These are phyloP conservation scores for Phytophthora sojae DNA, from an alignment of 352 stramenopile genomes.

Conservation along the genomic window DNA sequence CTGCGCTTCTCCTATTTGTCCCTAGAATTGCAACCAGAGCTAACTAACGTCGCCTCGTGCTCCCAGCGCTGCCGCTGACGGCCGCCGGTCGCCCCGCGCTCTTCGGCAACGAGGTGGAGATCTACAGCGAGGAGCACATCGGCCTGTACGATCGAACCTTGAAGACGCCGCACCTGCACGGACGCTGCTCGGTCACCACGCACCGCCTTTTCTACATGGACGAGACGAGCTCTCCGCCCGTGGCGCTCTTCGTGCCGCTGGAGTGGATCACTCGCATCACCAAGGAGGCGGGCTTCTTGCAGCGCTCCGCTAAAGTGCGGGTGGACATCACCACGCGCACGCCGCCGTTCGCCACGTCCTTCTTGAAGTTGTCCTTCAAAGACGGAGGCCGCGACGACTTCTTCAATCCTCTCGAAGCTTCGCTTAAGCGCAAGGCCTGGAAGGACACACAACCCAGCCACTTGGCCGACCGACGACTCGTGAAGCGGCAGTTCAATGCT, in stretches of 20 bases:
- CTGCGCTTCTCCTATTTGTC: background rate
- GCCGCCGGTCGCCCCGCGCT: conserved; percentile 74
- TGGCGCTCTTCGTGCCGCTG: conserved; percentile 75
- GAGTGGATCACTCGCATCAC: conserved; percentile 74
- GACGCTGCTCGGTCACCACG: conserved; percentile 83
- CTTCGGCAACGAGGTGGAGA: conserved; percentile 86
- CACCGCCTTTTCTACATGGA: conserved; percentile 89
- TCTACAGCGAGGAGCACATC: conserved; percentile 89
- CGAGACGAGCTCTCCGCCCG: conserved; percentile 53
- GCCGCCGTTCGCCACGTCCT: conserved; percentile 55
- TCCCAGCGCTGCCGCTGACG: conserved; percentile 71
- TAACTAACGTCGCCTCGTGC: conserved; percentile 1
- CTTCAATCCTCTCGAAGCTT: conserved; percentile 74
- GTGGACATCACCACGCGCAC: conserved; percentile 63
- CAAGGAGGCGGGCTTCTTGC: conserved; percentile 86
- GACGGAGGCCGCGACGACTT: conserved; percentile 87
- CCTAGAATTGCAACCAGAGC: conserved; percentile 5
- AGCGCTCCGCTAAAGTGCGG: conserved; percentile 86
- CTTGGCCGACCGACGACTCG: conserved; percentile 72
- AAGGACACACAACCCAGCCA: conserved; percentile 80
- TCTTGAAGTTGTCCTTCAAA: conserved; percentile 90
- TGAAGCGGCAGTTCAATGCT: conserved; percentile 83
- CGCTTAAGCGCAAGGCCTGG: conserved; percentile 76
- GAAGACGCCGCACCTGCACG: conserved; percentile 76
- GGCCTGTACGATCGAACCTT: conserved; percentile 83